These are phyloP conservation scores for Aciculosporium take DNA, from an alignment of 2,329 filamentous ascomycete genomes.

Conservation along the genomic window DNA sequence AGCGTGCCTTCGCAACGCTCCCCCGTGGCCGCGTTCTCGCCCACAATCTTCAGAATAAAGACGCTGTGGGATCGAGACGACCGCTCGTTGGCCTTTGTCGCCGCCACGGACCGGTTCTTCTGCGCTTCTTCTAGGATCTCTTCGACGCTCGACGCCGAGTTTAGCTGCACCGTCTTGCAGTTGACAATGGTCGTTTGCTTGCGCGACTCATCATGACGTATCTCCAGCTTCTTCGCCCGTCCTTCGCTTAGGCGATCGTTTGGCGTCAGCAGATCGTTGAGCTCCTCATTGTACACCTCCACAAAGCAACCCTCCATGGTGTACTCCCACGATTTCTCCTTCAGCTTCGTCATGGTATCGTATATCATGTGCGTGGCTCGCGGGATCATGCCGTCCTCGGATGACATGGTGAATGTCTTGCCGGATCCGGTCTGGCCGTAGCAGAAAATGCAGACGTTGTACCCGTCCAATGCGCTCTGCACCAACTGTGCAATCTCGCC, in stretches of 20 bases:
- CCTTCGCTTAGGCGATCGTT: conserved; percentile 49
- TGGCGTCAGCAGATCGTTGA: conserved; percentile 67
- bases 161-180: conserved; percentile 59
- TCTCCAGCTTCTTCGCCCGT: conserved; percentile 70
- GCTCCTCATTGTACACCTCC: conserved; percentile 95
- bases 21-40: conserved; percentile 59
- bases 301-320: conserved; percentile 90
- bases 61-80: conserved; percentile 92
- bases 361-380: conserved; percentile 89
- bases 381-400: conserved; percentile 84
- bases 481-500: conserved; percentile 94
- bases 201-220: conserved; percentile 69
- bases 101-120: conserved; percentile 79
- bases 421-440: conserved; percentile 96
- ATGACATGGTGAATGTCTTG: conserved; percentile 95
- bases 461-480: conserved; percentile 89
- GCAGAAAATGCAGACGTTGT: conserved; percentile 98
- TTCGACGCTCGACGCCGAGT: conserved; percentile 69
- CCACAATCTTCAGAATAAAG: conserved; percentile 72
- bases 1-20: conserved; percentile 85
- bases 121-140: conserved; percentile 66
- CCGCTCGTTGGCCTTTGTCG: conserved; percentile 93
- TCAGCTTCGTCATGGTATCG: conserved; percentile 65
- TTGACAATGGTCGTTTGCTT: conserved; percentile 75
- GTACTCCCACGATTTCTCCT: conserved; percentile 89